phyloP scores from a whole-genome alignment of 805 yeast species.

The Myxozyma vanderwaltii region DNA sequence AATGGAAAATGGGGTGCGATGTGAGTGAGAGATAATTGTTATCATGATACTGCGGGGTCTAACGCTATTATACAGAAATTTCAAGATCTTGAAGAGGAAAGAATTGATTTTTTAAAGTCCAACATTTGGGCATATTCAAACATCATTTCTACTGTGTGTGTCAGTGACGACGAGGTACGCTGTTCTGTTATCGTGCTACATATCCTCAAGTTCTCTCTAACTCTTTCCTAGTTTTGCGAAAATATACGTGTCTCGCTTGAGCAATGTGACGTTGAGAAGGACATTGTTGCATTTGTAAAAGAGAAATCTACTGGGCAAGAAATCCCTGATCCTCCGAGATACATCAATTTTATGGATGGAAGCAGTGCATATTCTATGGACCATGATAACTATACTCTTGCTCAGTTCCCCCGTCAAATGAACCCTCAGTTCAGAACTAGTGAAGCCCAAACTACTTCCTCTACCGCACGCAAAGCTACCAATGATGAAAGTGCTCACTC shows the following conservation, averaged over 20 bases:
- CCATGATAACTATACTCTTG: slow-evolving; percentile 40
- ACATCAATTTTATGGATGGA: slow-evolving; percentile 60
- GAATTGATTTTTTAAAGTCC: slow-evolving; percentile 67
- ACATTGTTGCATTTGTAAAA: slow-evolving; percentile 56
- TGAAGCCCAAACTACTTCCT: neutral
- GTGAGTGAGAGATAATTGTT: slow-evolving; percentile 13
- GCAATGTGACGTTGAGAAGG: slow-evolving; percentile 62
- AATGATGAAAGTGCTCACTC: neutral
- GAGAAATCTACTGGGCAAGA: slow-evolving; percentile 65
- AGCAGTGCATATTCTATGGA: slow-evolving; percentile 40
- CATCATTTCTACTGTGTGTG: slow-evolving; percentile 72
- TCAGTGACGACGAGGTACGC: slow-evolving; percentile 60
- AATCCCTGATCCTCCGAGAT: slow-evolving; percentile 59
- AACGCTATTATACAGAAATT: slow-evolving; percentile 43
- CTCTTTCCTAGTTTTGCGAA: slow-evolving; percentile 59
- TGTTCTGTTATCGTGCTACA: neutral
- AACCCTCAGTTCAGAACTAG: slow-evolving; percentile 32
- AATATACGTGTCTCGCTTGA: slow-evolving; percentile 67
- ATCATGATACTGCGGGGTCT: no score
- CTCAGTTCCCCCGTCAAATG: slow-evolving; percentile 41
- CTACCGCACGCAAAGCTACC: neutral
- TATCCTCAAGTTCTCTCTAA: neutral
- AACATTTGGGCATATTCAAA: slow-evolving; percentile 80
- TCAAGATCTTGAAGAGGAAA: slow-evolving; percentile 70
- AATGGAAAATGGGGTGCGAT: slow-evolving; percentile 68